Percentiles rank a stretch among this genome's conserved stretches.
Conservation (phyloP, 495 filamentous ascomycete genomes). For the Talaromyces wortmannii region DNA sequence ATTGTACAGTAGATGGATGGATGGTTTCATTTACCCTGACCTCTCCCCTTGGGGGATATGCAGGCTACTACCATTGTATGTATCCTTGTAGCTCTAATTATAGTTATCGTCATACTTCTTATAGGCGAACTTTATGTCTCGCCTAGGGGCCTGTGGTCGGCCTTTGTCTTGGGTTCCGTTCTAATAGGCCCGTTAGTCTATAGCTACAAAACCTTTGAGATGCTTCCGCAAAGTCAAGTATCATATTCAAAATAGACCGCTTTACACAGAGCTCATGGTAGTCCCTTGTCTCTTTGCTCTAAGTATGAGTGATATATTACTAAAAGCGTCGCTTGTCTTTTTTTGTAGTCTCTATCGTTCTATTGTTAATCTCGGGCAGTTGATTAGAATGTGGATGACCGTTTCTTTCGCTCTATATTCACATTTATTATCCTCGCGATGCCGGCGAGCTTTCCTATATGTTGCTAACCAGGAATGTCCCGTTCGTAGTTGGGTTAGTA, state of each 20-base stretch:
- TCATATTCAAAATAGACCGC: constrained; percentile 8
- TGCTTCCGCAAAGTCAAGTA: constrained; percentile 22
- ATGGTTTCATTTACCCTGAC: too few relatives aligned
- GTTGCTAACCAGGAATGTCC: constrained; percentile 13
- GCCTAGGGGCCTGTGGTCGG: background rate
- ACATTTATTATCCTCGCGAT: constrained; percentile 11
- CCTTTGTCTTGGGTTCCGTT: background rate
- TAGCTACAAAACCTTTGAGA: constrained; percentile 21
- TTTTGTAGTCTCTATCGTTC: constrained; percentile 7
- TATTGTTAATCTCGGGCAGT: background rate
- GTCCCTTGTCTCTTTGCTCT: constrained; percentile 16
- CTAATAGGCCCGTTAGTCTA: constrained; percentile 20
- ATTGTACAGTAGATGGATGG: too few relatives aligned
- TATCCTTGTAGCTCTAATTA: too few relatives aligned
- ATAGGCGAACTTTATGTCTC: too few relatives aligned
- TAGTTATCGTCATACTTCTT: too few relatives aligned
- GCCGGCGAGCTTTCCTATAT: constrained; percentile 6
- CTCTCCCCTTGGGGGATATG: too few relatives aligned
- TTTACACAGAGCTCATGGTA: constrained; percentile 13
- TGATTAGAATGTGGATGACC: constrained; percentile 9
- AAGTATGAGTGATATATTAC: constrained; percentile 16
- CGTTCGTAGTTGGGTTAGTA: constrained; percentile 14
- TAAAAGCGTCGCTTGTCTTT: constrained; percentile 15
- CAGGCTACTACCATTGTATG: too few relatives aligned
- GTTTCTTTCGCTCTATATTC: constrained; percentile 13